Percentiles rank a stretch among this genome's conserved stretches.
These are phyloP conservation scores for Sclerotinia spermophila DNA, from an alignment of 2,329 filamentous ascomycete genomes.

Conservation along the genomic window DNA sequence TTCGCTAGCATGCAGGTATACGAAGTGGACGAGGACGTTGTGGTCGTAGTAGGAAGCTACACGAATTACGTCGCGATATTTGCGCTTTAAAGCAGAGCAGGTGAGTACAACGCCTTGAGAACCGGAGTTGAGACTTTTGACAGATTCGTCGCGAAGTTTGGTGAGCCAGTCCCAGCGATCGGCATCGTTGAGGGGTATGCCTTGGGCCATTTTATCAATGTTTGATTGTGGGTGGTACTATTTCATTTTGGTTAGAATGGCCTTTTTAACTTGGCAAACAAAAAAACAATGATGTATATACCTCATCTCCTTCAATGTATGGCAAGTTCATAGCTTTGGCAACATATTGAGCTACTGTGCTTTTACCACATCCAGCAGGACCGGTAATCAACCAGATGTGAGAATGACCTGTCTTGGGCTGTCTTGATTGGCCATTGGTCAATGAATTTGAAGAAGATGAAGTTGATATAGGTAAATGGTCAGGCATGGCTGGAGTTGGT, in stretches of 20 bases:
- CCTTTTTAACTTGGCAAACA: neutral
- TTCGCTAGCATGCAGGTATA: constrained; percentile 81
- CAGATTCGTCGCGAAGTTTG: constrained; percentile 65
- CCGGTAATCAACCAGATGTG: constrained; percentile 81
- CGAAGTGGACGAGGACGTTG: constrained; percentile 79
- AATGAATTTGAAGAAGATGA: constrained; percentile 23
- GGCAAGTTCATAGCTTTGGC: constrained; percentile 60
- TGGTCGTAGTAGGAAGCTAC: constrained; percentile 73
- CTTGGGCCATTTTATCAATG: constrained; percentile 85
- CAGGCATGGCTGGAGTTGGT: constrained; percentile 27
- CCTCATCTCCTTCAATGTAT: constrained; percentile 75
- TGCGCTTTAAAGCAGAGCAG: constrained; percentile 93
- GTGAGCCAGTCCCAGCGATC: constrained; percentile 99
- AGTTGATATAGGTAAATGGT: constrained; percentile 30
- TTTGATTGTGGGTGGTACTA: constrained; percentile 75
- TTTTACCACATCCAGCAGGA: constrained; percentile 76
- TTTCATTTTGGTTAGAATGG: constrained; percentile 16
- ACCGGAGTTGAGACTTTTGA: constrained; percentile 50
- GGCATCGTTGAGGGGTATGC: constrained; percentile 80
- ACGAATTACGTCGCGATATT: constrained; percentile 90
- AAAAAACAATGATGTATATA: constrained; percentile 40
- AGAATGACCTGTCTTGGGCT: constrained; percentile 41
- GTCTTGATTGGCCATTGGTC: constrained; percentile 23
- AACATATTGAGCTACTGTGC: constrained; percentile 65
- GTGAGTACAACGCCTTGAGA: constrained; percentile 83